phyloP scores from a whole-genome alignment of 2,329 filamentous ascomycete species.

The Aschersonia sp. region DNA sequence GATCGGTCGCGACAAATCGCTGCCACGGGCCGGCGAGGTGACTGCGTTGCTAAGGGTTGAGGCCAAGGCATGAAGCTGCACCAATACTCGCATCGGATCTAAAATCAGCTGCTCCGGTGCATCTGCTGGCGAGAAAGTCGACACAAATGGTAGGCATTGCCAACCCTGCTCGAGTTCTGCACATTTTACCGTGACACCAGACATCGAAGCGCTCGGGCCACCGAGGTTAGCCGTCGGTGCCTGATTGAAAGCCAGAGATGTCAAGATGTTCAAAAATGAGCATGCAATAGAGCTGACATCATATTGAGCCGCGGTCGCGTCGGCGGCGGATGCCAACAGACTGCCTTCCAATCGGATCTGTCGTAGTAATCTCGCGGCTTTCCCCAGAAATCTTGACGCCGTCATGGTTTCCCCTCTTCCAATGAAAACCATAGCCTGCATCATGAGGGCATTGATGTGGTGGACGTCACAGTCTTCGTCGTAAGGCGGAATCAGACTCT shows the following conservation, averaged over 20 bases:
- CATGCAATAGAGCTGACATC: slow-evolving; percentile 32
- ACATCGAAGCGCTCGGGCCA: too few relatives aligned
- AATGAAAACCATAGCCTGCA: slow-evolving; percentile 50
- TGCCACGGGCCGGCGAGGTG: not conserved
- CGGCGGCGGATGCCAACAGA: slow-evolving; percentile 3
- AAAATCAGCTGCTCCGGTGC: not conserved
- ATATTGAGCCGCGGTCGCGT: slow-evolving; percentile 5
- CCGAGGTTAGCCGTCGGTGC: not conserved
- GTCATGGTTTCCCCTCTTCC: slow-evolving; percentile 37
- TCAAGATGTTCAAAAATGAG: slow-evolving; percentile 38
- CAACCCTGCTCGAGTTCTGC: too few relatives aligned
- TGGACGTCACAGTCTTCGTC: slow-evolving; percentile 31
- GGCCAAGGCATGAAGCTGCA: slow-evolving; percentile 2
- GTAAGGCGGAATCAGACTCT: slow-evolving; percentile 31
- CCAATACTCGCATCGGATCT: slow-evolving; percentile 2
- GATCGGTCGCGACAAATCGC: not conserved
- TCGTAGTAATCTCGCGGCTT: slow-evolving; percentile 36
- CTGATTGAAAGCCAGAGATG: slow-evolving; percentile 1
- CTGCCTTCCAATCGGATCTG: slow-evolving; percentile 6
- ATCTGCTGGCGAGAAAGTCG: not conserved
- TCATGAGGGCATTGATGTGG: slow-evolving; percentile 24
- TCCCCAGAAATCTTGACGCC: slow-evolving; percentile 51
- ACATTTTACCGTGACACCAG: too few relatives aligned
- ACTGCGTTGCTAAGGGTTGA: not conserved
- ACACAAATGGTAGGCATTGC: not conserved